These are phyloP conservation scores for Steccherinum ochraceum DNA, from an alignment of 768 basidiomycete species.

Conservation along the genomic window DNA sequence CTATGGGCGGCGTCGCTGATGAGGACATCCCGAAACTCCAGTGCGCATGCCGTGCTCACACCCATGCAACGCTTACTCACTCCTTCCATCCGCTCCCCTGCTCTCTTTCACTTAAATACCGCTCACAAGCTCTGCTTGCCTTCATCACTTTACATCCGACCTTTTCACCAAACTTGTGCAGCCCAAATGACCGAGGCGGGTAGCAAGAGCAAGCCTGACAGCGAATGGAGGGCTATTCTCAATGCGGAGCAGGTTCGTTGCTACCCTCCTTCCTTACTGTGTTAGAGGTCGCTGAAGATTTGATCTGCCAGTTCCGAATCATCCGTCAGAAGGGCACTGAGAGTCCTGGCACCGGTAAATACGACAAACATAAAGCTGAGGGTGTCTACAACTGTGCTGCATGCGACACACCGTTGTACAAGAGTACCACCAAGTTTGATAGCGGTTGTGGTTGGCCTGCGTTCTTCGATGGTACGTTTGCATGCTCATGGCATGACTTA, in stretches of 20 bases:
- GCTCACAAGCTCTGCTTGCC: not conserved
- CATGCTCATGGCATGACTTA: too few species aligned
- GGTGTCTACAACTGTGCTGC: conserved; percentile 79
- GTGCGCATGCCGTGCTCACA: not conserved
- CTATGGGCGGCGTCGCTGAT: too few species aligned
- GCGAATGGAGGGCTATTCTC: conserved; percentile 81
- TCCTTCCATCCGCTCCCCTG: too few species aligned
- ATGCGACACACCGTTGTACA: conserved; percentile 80
- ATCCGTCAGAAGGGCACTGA: conserved; percentile 89
- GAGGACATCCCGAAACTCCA: too few species aligned
- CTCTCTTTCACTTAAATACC: too few species aligned
- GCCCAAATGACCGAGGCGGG: not conserved
- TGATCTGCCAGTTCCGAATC: conserved; percentile 66
- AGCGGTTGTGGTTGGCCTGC: conserved; percentile 97
- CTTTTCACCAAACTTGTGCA: not conserved
- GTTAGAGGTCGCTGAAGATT: not conserved
- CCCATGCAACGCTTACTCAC: too few species aligned
- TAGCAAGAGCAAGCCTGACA: conserved; percentile 45
- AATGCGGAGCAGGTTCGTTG: conserved; percentile 75
- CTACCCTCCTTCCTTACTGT: not conserved
- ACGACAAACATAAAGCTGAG: conserved; percentile 56
- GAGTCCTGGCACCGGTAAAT: conserved; percentile 66
- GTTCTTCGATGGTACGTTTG: conserved; percentile 78
- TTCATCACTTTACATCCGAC: not conserved
- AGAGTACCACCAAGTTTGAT: conserved; percentile 84